phyloP scores from a whole-genome alignment of 1,284 basidiomycete genomes.

The Trichosporon asahii region DNA sequence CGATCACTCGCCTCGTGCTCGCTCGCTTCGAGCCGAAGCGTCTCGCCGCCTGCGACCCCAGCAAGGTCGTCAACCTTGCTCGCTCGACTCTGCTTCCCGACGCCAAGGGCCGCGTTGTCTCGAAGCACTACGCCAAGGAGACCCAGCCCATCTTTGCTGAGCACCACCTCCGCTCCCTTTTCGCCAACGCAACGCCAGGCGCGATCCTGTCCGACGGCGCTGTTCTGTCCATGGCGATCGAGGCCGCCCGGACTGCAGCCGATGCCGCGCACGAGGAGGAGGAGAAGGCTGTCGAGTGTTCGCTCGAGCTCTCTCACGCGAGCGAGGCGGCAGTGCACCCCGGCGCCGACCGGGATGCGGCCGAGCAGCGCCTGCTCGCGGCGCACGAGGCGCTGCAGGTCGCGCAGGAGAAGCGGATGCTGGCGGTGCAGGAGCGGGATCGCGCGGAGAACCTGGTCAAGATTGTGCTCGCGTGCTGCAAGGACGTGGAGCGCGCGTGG shows the following conservation, averaged over 20 bases:
- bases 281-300: not conserved
- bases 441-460: conserved; percentile 5
- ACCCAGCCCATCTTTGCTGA: conserved; percentile 3
- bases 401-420: conserved; percentile 6
- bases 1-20: not conserved
- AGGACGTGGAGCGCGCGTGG: conserved; percentile 8
- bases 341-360: not conserved
- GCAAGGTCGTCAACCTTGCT: conserved; percentile 5
- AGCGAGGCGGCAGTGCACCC: not conserved
- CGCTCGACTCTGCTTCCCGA: not conserved
- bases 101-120: not conserved
- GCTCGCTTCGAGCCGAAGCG: conserved; percentile 5
- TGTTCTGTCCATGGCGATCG: conserved; percentile 1
- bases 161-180: conserved; percentile 1
- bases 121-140: conserved; percentile 1
- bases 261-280: not conserved
- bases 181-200: not conserved
- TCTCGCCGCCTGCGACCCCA: not conserved
- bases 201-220: not conserved
- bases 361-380: conserved; percentile 5
- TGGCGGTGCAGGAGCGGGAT: conserved; percentile 2
- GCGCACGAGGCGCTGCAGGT: conserved; percentile 7
- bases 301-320: not conserved
- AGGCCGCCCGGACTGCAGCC: not conserved
- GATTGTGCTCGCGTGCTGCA: not conserved